Percentiles rank a stretch among this genome's conserved stretches.
phyloP scores from a whole-genome alignment of 495 filamentous ascomycete species.

The Bacidia rubella region DNA sequence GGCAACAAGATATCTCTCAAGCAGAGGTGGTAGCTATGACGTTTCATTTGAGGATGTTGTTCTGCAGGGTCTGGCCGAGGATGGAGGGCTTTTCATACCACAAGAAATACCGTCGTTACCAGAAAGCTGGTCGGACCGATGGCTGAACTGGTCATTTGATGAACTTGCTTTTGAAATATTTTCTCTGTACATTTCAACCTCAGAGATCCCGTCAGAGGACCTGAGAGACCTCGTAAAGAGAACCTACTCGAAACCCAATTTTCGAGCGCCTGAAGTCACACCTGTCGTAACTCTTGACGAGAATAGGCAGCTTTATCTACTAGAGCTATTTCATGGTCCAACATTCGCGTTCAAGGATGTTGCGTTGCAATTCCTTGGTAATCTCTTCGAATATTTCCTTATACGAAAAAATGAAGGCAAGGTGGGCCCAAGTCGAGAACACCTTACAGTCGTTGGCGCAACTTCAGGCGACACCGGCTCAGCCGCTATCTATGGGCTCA shows the following conservation, averaged over 20 bases:
- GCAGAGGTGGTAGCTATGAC: neutral
- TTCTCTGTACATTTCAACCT: constrained; percentile 67
- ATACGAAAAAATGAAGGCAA: constrained; percentile 67
- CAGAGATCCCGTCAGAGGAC: constrained; percentile 69
- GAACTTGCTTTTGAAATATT: constrained; percentile 67
- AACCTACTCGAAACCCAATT: constrained; percentile 59
- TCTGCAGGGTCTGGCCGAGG: constrained; percentile 74
- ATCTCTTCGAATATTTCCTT: constrained; percentile 92
- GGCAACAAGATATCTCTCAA: constrained; percentile 5
- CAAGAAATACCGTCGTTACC: constrained; percentile 60
- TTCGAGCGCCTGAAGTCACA: constrained; percentile 59
- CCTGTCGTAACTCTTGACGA: constrained; percentile 55
- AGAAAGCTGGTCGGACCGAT: constrained; percentile 47
- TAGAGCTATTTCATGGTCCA: constrained; percentile 93
- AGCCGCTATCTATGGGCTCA: constrained; percentile 84
- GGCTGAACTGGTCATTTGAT: constrained; percentile 62
- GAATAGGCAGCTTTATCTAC: constrained; percentile 58
- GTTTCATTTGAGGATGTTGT: constrained; percentile 1
- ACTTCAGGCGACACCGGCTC: constrained; percentile 61
- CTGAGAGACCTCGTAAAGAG: constrained; percentile 63
- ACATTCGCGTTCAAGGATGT: constrained; percentile 73
- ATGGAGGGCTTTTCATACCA: constrained; percentile 84
- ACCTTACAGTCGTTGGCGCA: constrained; percentile 79
- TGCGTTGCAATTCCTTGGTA: constrained; percentile 80
- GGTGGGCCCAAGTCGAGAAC: constrained; percentile 47